Conservation (phyloP, 345 rosid species). For the Arabis hirsuta region DNA sequence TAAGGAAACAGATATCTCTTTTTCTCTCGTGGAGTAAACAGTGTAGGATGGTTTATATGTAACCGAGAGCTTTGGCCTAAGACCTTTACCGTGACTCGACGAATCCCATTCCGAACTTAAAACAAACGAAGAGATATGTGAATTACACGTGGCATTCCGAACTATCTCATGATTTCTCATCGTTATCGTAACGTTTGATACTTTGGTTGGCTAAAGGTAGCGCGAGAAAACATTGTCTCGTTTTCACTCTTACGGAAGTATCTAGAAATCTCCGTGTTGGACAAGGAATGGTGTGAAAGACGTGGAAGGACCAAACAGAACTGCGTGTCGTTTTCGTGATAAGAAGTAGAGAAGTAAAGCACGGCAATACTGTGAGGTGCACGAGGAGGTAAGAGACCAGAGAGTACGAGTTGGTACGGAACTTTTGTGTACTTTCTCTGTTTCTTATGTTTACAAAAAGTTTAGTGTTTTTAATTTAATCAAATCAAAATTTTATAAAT, state of each 20-base stretch:
- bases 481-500: conserved; percentile 7
- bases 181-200: not conserved
- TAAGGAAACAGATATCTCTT: not conserved
- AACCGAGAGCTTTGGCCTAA: conserved; percentile 7
- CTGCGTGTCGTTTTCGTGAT: conserved; percentile 34
- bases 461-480: conserved; percentile 19
- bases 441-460: conserved; percentile 4
- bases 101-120: not conserved
- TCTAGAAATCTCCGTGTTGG: conserved; percentile 22
- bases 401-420: conserved; percentile 44
- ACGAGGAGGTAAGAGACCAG: not conserved
- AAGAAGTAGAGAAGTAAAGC: conserved; percentile 29
- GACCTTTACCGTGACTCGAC: not conserved
- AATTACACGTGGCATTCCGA: conserved; percentile 2
- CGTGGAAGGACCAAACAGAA: conserved; percentile 23
- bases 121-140: not conserved
- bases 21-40: not conserved
- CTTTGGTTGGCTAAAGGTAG: conserved; percentile 11
- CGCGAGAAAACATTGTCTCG: conserved; percentile 17
- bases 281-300: conserved; percentile 22
- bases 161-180: conserved; percentile 4
- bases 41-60: conserved; percentile 15
- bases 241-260: not conserved
- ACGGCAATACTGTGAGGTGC: conserved; percentile 20
- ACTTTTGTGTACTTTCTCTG: conserved; percentile 10